Percentiles rank a stretch among this genome's conserved stretches.
phyloP scores from a whole-genome alignment of 306 rosid genomes.

The Malus asiatica region DNA sequence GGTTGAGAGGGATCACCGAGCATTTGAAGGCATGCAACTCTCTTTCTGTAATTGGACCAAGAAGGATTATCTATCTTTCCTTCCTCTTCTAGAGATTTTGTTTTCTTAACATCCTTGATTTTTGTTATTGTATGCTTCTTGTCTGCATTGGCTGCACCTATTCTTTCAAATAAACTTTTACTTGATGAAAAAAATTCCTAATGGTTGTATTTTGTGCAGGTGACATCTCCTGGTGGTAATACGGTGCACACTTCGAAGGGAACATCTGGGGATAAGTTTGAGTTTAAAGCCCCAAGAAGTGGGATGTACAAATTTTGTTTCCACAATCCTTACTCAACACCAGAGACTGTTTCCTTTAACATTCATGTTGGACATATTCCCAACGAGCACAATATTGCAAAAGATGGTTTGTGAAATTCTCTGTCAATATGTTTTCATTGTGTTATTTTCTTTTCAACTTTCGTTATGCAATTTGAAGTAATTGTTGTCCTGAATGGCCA shows the following conservation, averaged over 20 bases:
- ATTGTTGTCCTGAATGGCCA: neutral
- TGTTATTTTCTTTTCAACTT: neutral
- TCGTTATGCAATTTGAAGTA: neutral
- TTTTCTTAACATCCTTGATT: neutral
- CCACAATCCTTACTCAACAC: conserved; percentile 88
- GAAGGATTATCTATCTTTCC: too few species aligned
- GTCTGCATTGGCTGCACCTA: neutral
- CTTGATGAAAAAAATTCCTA: neutral
- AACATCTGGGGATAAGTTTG: conserved; percentile 87
- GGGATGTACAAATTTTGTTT: conserved; percentile 98
- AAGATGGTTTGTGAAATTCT: conserved; percentile 62
- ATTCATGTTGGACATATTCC: conserved; percentile 98
- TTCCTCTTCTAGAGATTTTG: neutral
- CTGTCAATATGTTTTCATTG: conserved; percentile 4
- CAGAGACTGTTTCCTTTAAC: conserved; percentile 97
- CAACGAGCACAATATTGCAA: conserved; percentile 81
- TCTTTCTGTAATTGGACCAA: neutral
- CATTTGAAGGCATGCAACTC: neutral
- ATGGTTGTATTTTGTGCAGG: conserved; percentile 39
- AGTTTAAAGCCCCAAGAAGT: conserved; percentile 70
- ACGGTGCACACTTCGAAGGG: conserved; percentile 64
- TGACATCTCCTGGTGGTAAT: conserved; percentile 74
- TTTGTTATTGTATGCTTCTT: neutral
- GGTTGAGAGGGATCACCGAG: neutral
- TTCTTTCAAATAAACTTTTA: conserved; percentile 13